Percentiles rank a stretch among this genome's conserved stretches.
phyloP scores from a whole-genome alignment of 78 protist genomes.

The Protostelium mycophagum region DNA sequence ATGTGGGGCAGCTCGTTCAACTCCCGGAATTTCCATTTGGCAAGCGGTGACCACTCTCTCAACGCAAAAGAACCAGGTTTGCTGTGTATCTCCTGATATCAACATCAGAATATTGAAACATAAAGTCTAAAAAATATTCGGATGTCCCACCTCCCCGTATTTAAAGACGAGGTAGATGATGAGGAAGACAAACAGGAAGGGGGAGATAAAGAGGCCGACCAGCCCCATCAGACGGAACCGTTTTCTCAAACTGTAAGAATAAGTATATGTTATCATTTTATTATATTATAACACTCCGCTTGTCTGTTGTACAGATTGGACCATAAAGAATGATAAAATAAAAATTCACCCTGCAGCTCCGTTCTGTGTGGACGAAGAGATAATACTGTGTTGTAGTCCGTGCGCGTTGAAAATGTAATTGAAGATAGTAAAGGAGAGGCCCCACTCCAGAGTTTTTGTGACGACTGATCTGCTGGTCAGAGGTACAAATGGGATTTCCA shows the following conservation, averaged over 20 bases:
- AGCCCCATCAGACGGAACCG: slow-evolving; percentile 47
- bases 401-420: slow-evolving; percentile 58
- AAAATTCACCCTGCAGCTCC: not conserved
- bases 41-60: slow-evolving; percentile 79
- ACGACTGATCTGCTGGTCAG: slow-evolving; percentile 21
- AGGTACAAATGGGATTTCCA: slow-evolving; percentile 32
- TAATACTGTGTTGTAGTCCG: slow-evolving; percentile 7
- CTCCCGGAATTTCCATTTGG: slow-evolving; percentile 77
- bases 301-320: not conserved
- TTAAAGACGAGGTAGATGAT: slow-evolving; percentile 67
- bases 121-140: not conserved
- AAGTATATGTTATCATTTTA: not conserved
- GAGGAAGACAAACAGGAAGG: slow-evolving; percentile 70
- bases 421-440: slow-evolving; percentile 35
- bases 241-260: slow-evolving; percentile 23
- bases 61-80: slow-evolving; percentile 61
- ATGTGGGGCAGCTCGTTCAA: slow-evolving; percentile 82
- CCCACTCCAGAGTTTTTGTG: slow-evolving; percentile 77
- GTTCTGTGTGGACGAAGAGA: not conserved
- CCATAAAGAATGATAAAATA: not conserved
- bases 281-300: not conserved
- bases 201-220: slow-evolving; percentile 67
- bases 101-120: not conserved
- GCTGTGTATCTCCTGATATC: slow-evolving; percentile 69
- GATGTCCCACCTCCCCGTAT: slow-evolving; percentile 48